These are phyloP conservation scores for Fusarium longipes DNA, from an alignment of 2,329 filamentous ascomycete genomes.

Conservation along the genomic window DNA sequence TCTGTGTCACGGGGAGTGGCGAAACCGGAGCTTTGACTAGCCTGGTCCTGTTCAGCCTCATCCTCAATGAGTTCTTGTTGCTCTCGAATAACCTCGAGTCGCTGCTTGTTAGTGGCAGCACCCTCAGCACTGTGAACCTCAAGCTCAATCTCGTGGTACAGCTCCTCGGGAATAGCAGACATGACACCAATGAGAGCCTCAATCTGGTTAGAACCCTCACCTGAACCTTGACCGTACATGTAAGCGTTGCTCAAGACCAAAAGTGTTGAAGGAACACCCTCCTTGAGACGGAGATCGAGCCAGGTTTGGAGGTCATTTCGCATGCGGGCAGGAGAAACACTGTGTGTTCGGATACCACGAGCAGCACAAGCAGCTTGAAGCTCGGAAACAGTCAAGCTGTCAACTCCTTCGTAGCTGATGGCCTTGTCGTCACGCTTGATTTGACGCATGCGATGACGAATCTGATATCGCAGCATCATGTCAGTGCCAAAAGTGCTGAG, in stretches of 20 bases:
- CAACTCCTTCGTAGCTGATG: slow-evolving; percentile 93
- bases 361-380: slow-evolving; percentile 92
- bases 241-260: slow-evolving; percentile 97
- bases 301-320: slow-evolving; percentile 92
- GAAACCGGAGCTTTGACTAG: slow-evolving; percentile 79
- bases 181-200: slow-evolving; percentile 92
- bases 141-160: slow-evolving; percentile 99
- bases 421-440: slow-evolving; percentile 98
- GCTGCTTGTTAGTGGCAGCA: slow-evolving; percentile 98
- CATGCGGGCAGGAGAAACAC: slow-evolving; percentile 87
- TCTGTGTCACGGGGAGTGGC: slow-evolving; percentile 85
- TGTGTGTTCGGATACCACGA: slow-evolving; percentile 91
- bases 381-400: slow-evolving; percentile 91
- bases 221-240: slow-evolving; percentile 91
- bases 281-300: slow-evolving; percentile 91
- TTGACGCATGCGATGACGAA: slow-evolving; percentile 97
- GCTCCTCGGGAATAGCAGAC: slow-evolving; percentile 93
- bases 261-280: slow-evolving; percentile 95
- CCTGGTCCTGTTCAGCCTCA: slow-evolving; percentile 91
- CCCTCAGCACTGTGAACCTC: slow-evolving; percentile 98
- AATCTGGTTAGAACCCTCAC: slow-evolving; percentile 89
- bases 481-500: slow-evolving; percentile 97
- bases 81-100: slow-evolving; percentile 96
- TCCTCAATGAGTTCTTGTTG: slow-evolving; percentile 98
- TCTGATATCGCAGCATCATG: slow-evolving; percentile 96